Conservation (phyloP, 192 early-diverging fungal species). For the Dispira parvispora region DNA sequence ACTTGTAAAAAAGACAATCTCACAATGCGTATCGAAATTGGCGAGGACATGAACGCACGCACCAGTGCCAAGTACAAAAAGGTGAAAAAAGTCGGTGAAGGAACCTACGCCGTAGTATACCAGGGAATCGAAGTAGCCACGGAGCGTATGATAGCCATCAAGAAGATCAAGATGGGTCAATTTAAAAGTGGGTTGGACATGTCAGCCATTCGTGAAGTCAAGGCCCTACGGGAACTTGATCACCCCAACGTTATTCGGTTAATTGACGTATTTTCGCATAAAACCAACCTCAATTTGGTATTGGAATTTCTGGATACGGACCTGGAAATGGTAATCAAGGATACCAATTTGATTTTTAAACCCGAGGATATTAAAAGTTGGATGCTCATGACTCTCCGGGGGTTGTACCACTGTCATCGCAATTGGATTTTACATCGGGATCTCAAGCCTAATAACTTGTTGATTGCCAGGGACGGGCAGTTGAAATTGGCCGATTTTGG, state of each 20-base stretch:
- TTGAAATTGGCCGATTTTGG: conserved; percentile 98
- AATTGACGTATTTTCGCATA: conserved; percentile 83
- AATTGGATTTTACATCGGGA: conserved; percentile 85
- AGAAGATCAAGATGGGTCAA: conserved; percentile 89
- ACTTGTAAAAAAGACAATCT: background rate
- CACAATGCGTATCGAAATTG: conserved; percentile 18
- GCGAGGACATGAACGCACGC: conserved; percentile 46
- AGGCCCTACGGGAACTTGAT: conserved; percentile 74
- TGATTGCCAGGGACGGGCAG: conserved; percentile 67
- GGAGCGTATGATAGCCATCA: conserved; percentile 74
- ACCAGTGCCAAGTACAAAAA: conserved; percentile 63
- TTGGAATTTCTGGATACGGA: conserved; percentile 91
- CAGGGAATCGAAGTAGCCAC: conserved; percentile 44
- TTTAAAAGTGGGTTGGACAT: conserved; percentile 90
- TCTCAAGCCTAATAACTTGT: conserved; percentile 79
- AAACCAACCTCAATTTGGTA: conserved; percentile 81
- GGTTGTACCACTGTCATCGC: conserved; percentile 79
- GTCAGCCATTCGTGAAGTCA: conserved; percentile 90
- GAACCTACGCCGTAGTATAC: conserved; percentile 92
- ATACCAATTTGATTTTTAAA: conserved; percentile 73
- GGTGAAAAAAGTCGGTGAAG: conserved; percentile 84
- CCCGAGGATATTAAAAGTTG: conserved; percentile 90
- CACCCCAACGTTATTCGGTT: conserved; percentile 93
- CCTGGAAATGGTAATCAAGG: conserved; percentile 92
- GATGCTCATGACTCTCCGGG: conserved; percentile 92